Evolutionary conservation across 805 yeast species (phyloP).

Genomic region (Peterozyma xylosa): DNA sequence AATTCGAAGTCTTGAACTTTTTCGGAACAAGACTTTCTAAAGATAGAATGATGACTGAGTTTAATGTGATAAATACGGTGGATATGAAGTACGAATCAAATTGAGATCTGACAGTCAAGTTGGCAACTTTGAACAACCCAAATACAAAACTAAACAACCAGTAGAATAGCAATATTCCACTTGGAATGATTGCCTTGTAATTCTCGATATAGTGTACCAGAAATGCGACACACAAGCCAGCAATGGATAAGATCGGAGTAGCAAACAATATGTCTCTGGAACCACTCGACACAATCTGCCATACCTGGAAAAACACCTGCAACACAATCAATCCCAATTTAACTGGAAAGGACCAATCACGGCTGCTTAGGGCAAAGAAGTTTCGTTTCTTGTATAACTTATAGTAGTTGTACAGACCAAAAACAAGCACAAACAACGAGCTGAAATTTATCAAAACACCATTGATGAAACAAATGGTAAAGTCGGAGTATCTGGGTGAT

Average conservation of each 20-base stretch:
- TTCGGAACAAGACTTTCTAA: constrained; percentile 35
- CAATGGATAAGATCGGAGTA: constrained; percentile 21
- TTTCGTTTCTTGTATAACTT: constrained; percentile 24
- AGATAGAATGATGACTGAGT: constrained; percentile 30
- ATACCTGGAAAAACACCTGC: constrained; percentile 29
- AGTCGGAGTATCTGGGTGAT: constrained; percentile 31
- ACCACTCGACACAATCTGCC: constrained; percentile 10
- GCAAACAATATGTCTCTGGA: constrained; percentile 9
- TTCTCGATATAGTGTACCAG: constrained; percentile 39
- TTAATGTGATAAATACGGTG: constrained; percentile 26
- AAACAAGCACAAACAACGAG: constrained; percentile 27
- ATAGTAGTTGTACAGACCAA: constrained; percentile 27
- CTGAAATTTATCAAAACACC: constrained; percentile 31
- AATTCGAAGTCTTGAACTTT: neutral
- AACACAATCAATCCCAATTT: constrained; percentile 31
- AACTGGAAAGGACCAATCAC: constrained; percentile 30
- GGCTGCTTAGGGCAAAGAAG: constrained; percentile 17
- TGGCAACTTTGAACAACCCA: constrained; percentile 35
- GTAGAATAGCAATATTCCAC: constrained; percentile 29
- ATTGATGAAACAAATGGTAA: constrained; percentile 43
- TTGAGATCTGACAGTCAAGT: constrained; percentile 28
- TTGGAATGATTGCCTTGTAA: constrained; percentile 27
- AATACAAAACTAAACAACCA: constrained; percentile 44
- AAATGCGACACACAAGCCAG: constrained; percentile 43
- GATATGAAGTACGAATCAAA: constrained; percentile 17